A percentile compares a stretch with the other conserved stretches of the same genome.
phyloP scores from a whole-genome alignment of 495 filamentous ascomycete genomes.

The Pyrenula aspistea region DNA sequence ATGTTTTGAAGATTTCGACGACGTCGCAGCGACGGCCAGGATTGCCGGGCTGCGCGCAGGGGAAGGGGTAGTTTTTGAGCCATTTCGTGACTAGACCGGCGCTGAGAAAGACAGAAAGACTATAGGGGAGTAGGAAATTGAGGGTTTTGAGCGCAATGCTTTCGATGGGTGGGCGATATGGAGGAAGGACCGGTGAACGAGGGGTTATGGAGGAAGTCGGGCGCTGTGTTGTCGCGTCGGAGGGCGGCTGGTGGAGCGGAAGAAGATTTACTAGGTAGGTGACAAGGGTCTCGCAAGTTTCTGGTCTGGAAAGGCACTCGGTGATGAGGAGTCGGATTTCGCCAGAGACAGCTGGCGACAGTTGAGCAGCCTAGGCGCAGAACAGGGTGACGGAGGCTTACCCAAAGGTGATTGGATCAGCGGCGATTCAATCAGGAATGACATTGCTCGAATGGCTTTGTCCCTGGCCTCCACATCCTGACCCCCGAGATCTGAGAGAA shows the following conservation, averaged over 20 bases:
- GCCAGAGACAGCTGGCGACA: no score
- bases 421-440: constrained; percentile 18
- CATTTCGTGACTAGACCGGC: constrained; percentile 34
- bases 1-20: constrained; percentile 32
- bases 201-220: constrained; percentile 12
- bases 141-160: constrained; percentile 28
- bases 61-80: constrained; percentile 38
- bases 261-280: constrained; percentile 37
- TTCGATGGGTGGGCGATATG: constrained; percentile 29
- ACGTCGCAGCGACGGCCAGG: constrained; percentile 27
- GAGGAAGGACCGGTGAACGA: constrained; percentile 28
- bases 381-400: no score
- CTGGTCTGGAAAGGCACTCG: constrained; percentile 21
- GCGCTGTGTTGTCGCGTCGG: constrained; percentile 15
- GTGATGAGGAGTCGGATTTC: no score
- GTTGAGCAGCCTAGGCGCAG: no score
- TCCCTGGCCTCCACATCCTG: constrained; percentile 20
- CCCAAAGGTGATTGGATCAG: no score
- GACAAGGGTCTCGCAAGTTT: constrained; percentile 28
- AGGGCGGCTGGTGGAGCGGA: constrained; percentile 16
- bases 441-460: constrained; percentile 29
- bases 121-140: constrained; percentile 24
- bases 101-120: constrained; percentile 25
- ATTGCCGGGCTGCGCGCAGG: constrained; percentile 17
- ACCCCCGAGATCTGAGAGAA: constrained; percentile 29